Base-by-base conservation (phyloP, 1,139 yeast genomes). In the Yamadazyma jaroonii region DNA sequence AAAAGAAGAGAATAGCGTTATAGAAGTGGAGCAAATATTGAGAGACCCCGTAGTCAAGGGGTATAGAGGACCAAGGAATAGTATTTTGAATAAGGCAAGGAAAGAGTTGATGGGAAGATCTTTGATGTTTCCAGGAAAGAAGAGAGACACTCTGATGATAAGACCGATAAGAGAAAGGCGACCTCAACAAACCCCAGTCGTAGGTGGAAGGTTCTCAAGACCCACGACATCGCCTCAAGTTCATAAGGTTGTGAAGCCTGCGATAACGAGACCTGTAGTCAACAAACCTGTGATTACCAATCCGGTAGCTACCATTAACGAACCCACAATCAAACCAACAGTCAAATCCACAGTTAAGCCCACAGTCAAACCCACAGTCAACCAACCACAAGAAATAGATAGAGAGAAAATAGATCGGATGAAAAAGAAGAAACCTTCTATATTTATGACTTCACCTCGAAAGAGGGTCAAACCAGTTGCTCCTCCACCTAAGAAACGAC, bases 1-100 rank as follows among this genome's bases (percentile, higher is more conserved):
- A 38, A 74, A 76, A 46, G 63, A 69, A 11, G 64, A 62, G 35
- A 78, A 74, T 38, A 68, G 74, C 43, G 69, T 78, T 2, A 62
- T 65, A 9, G 54, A 69, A 10, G 70, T 70, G 3, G 62, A 61
- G 29, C 64, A 64, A 33, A 49, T 68, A 6, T 44, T 67, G 6
- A 50, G 62, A 31, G 76, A 70, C 39, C 76, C 77, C 1, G 56
- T 68, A 5, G 63, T 65, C 1, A 52, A 61, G 26, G 48, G 64
- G 29, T 51, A 57, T 23, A 37, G 35, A 39, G 52, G 39, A 15
- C 47, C 38, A 27, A 26, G 49, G 46, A 41, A 55, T 46, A 43
- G 73, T 5, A 69, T 70, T 14, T 45, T 70, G 40, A 61, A 59
- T 34, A 62, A 57, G 41, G 75, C 70, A 10, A 52, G 57, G 37